phyloP scores from a whole-genome alignment of 768 basidiomycete species.

The Amanita jacksonii region DNA sequence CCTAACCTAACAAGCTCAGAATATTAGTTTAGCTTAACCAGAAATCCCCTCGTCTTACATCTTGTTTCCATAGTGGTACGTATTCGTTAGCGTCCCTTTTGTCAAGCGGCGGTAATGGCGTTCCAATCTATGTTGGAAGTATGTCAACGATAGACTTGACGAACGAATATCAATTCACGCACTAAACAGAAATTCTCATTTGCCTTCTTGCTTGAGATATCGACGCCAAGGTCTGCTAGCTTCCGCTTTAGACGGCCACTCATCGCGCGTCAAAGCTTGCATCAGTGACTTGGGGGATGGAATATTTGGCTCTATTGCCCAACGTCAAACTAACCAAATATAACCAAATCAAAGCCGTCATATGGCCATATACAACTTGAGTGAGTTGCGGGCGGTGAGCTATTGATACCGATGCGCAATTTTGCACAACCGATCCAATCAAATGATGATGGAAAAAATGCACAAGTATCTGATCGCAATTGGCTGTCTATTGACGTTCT shows the following conservation, averaged over 20 bases:
- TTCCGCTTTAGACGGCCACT: conserved; percentile 66
- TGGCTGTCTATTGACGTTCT: too few relatives aligned
- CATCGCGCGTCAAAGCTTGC: too few relatives aligned
- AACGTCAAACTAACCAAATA: too few relatives aligned
- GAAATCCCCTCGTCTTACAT: conserved; percentile 38
- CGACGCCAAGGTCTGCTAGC: conserved; percentile 71
- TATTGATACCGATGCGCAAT: too few relatives aligned
- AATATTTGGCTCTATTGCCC: too few relatives aligned
- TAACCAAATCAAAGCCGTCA: too few relatives aligned
- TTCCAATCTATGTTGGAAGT: conserved; percentile 61
- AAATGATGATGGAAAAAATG: too few relatives aligned
- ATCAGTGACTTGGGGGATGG: too few relatives aligned
- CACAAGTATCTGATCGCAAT: too few relatives aligned
- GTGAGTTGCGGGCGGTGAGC: too few relatives aligned
- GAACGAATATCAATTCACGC: conserved; percentile 14
- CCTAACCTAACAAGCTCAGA: conserved; percentile 45
- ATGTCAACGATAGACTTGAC: background rate
- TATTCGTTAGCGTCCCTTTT: conserved; percentile 93
- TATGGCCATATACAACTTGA: too few relatives aligned
- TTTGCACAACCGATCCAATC: too few relatives aligned
- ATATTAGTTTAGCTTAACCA: conserved; percentile 11
- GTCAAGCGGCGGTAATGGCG: conserved; percentile 89
- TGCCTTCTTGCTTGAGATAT: conserved; percentile 57
- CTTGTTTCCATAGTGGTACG: conserved; percentile 97
- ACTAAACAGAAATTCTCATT: conserved; percentile 85